Percentiles rank a stretch among this genome's conserved stretches.
Evolutionary conservation across 116 monocot species (phyloP).

Genomic region (Phalaenopsis hybrid): DNA sequence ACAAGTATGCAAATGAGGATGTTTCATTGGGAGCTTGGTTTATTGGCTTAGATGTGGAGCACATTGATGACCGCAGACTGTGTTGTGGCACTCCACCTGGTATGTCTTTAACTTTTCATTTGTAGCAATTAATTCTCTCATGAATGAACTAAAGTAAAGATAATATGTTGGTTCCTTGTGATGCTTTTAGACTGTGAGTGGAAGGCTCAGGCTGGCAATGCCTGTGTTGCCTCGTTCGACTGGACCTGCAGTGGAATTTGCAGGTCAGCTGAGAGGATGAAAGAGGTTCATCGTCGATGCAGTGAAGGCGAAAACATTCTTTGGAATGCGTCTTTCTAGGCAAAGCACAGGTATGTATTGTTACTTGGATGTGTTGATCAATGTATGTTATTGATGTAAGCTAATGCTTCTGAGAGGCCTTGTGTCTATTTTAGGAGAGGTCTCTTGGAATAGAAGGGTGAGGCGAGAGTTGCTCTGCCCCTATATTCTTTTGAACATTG

Average conservation of each 20-base stretch:
- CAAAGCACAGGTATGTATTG: not conserved
- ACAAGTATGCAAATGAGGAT: slow-evolving; percentile 98
- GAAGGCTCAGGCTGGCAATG: slow-evolving; percentile 92
- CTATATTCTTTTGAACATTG: not conserved
- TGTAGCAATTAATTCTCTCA: too few relatives aligned
- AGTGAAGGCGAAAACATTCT: slow-evolving; percentile 70
- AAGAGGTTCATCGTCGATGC: slow-evolving; percentile 69
- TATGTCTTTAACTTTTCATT: slow-evolving; percentile 7
- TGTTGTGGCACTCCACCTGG: slow-evolving; percentile 98
- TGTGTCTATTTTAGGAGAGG: not conserved
- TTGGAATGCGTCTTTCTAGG: slow-evolving; percentile 51
- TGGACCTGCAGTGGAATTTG: slow-evolving; percentile 98
- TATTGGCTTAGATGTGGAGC: slow-evolving; percentile 88
- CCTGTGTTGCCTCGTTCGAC: slow-evolving; percentile 85
- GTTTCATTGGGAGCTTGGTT: slow-evolving; percentile 97
- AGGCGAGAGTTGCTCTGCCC: not conserved
- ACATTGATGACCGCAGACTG: slow-evolving; percentile 82
- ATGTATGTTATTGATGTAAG: slow-evolving; percentile 1
- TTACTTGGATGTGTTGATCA: not conserved
- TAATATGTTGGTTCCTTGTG: not conserved
- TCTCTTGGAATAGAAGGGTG: slow-evolving; percentile 1
- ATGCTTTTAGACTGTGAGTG: slow-evolving; percentile 74
- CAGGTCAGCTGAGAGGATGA: slow-evolving; percentile 71
- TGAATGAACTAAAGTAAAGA: not conserved
- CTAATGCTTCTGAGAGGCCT: not conserved